A percentile compares a stretch with the other conserved stretches of the same genome.
Evolutionary conservation across 2,329 filamentous ascomycete species (phyloP).

Genomic region (Lachnellula occidentalis): DNA sequence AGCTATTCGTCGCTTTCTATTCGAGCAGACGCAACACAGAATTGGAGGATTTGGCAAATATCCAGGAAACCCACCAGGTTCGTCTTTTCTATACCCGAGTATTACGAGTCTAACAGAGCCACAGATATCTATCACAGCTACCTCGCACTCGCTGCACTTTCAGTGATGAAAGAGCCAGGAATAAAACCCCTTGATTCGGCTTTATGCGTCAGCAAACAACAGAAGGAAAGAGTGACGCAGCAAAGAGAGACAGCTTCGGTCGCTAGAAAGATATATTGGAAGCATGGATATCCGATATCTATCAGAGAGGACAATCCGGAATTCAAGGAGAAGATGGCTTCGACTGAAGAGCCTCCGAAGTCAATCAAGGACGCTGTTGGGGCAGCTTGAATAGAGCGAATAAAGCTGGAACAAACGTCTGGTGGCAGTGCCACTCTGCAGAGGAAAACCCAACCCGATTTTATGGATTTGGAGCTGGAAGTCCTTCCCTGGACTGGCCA

Average conservation of each 20-base stretch:
- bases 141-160: conserved; percentile 75
- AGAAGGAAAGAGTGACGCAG: conserved; percentile 43
- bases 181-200: conserved; percentile 68
- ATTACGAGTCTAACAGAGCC: background rate
- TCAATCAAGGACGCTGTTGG: conserved; percentile 7
- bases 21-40: conserved; percentile 79
- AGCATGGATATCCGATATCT: conserved; percentile 24
- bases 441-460: no score
- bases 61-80: conserved; percentile 61
- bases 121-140: conserved; percentile 81
- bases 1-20: conserved; percentile 69
- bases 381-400: background rate
- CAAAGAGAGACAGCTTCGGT: conserved; percentile 14
- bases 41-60: conserved; percentile 79
- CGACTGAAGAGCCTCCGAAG: conserved; percentile 11
- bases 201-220: conserved; percentile 66
- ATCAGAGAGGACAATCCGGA: conserved; percentile 24
- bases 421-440: no score
- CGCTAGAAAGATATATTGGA: conserved; percentile 18
- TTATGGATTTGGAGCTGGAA: no score
- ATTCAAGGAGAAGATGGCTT: conserved; percentile 17
- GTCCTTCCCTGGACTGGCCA: no score
- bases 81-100: conserved; percentile 14
- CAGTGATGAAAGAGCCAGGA: conserved; percentile 63
- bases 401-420: background rate